Conservation (phyloP, 129 eudicot genomes). For the Saposhnikovia divaricata region DNA sequence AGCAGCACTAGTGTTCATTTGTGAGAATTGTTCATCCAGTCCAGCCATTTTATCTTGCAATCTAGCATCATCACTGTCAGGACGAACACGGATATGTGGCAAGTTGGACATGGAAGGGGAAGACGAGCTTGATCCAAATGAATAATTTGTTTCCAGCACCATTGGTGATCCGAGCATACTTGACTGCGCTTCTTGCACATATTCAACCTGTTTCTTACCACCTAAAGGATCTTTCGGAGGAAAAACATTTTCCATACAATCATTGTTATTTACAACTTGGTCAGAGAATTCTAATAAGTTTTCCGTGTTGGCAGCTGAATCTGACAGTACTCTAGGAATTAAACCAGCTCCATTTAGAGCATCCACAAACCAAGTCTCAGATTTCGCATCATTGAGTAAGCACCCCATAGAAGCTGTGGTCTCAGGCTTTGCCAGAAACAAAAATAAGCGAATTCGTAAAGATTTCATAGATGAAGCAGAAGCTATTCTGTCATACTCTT, state of each 20-base stretch:
- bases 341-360: constrained; percentile 57
- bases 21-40: constrained; percentile 63
- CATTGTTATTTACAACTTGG: constrained; percentile 13
- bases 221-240: constrained; percentile 9
- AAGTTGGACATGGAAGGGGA: constrained; percentile 56
- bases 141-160: constrained; percentile 45
- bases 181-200: constrained; percentile 32
- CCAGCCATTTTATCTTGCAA: constrained; percentile 42
- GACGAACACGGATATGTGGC: constrained; percentile 50
- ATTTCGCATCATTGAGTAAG: constrained; percentile 65
- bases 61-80: constrained; percentile 21
- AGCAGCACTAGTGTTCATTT: constrained; percentile 32
- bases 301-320: constrained; percentile 40
- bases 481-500: constrained; percentile 54
- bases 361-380: constrained; percentile 80
- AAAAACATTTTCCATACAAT: constrained; percentile 17
- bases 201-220: constrained; percentile 11
- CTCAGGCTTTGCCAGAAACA: constrained; percentile 55
- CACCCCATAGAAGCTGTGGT: constrained; percentile 71
- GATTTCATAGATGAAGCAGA: constrained; percentile 34
- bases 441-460: constrained; percentile 46
- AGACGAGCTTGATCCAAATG: constrained; percentile 61
- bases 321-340: constrained; percentile 56
- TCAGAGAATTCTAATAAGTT: constrained; percentile 49
- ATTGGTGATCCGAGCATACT: constrained; percentile 33